Base-by-base conservation (phyloP, 352 stramenopile genomes). In the Pythium phragmiticola region DNA sequence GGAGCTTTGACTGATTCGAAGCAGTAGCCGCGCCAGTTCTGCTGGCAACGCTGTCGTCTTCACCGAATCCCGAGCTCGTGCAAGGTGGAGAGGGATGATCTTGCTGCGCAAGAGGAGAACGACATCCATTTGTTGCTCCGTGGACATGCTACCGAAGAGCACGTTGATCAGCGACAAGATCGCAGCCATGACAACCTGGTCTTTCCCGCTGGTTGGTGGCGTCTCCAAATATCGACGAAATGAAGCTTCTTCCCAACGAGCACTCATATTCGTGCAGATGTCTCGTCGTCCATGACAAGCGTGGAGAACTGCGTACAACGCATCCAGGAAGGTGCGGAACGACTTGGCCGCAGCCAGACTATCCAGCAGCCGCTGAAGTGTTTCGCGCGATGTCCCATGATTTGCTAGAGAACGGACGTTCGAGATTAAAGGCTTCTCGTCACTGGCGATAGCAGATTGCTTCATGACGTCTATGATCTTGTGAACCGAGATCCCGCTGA, bases 291-390 rank as follows among this genome's bases (percentile, higher is more conserved):
- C 70, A 39, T 65, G 39, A 7, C 74, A 77, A 1, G 82, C 60
- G 28, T 74, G 75, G 36, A 82, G 64, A 52, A 86, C 56, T 43
- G 84, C 69, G 47, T 90, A 92, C 4, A 90, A 13, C 17, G 74
- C 79, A 49, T 92, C 89, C 42, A 90, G 47, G 34, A 84, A 92
- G 26, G 72, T 80, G 1, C 70, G 70, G 51, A 88, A 80, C n/a
- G 82, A 88, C 36, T 77, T 68, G 12, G 80, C 82, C 17, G 23
- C 16, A 6, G 7, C 13, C 16, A 69, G 13, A 8, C 13, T 16
- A 36, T 47, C 12, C 63, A 56, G 65, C 28, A 60, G 0, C 14
- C 7, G n/a, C 9, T 56, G 47, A 5, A 65, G 11, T 34, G 55
- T 30, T 16, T 36, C 7, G 42, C 51, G 12, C 7, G 12, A 14